Base-by-base conservation (phyloP, 106 monocot genomes). In the Dactylorhiza incarnata region DNA sequence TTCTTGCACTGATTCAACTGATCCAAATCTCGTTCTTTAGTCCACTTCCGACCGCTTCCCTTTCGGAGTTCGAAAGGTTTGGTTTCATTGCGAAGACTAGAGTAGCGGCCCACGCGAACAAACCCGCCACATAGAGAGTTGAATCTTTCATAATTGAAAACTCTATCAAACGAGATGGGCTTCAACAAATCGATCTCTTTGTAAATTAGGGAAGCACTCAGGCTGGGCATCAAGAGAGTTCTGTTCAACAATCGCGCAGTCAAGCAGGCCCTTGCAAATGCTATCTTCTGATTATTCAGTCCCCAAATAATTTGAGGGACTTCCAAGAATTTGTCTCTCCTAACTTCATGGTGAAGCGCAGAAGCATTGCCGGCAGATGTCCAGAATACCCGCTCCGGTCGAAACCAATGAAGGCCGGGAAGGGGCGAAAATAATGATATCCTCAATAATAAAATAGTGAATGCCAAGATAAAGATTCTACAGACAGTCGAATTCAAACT, bases 231-330 rank as follows among this genome's bases (percentile, higher is more conserved):
- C 6, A 97, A 77, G 74, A 99, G 89, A 25, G 97, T 94, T 17
- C 97, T 77, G 54, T 94, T 91, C 49, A 99, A 63, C 12, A 91
- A 82, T 55, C 86, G 80, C 7, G 97, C 97, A 24, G 97, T 94
- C 76, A 99, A 75, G 54, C 80, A 84, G 49, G 93, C 91, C 82
- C 97, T 87, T 17, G 97, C 97, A 82, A 99, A 85, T 45, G 97
- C 91, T 19, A 99, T 99, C 75, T 99, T 99, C 80, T 99, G 97
- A 77, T 94, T 99, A 76, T 99, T 94, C 72, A 99, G 79, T n/a
- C 97, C 97, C 97, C 97, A 94, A n/a, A 89, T 84, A 72, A 99
- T 99, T 78, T 99, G 97, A 74, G 94, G 97, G 63, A 99, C 93
- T 78, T 94, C 91, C 73, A 99, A 78, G 45, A 86, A 99, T 61